Evolutionary conservation across 2,329 filamentous ascomycete species (phyloP).

Genomic region (Colletotrichum spaethianum): DNA sequence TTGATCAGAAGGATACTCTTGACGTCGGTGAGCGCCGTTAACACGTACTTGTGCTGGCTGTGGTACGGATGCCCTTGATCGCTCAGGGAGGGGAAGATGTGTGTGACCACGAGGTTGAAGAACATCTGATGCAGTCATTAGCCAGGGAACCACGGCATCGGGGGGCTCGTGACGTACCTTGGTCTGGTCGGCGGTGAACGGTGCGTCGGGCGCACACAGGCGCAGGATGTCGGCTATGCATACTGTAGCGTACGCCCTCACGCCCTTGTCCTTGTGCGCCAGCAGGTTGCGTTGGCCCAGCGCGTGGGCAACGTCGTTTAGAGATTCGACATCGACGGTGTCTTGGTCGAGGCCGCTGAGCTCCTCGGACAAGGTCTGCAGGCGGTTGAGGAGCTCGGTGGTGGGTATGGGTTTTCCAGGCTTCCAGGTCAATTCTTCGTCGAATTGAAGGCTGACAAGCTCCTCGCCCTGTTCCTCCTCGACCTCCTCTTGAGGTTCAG

Average conservation of each 20-base stretch:
- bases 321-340: constrained; percentile 84
- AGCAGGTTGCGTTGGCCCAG: constrained; percentile 86
- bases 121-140: constrained; percentile 77
- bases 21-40: constrained; percentile 89
- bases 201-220: constrained; percentile 94
- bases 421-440: constrained; percentile 90
- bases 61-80: constrained; percentile 93
- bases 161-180: constrained; percentile 73
- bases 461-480: constrained; percentile 42
- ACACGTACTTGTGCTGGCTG: constrained; percentile 90
- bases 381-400: constrained; percentile 83
- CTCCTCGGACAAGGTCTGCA: constrained; percentile 87
- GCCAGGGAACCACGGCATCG: background rate
- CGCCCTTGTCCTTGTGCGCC: constrained; percentile 92
- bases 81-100: constrained; percentile 86
- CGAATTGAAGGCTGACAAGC: constrained; percentile 76
- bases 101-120: constrained; percentile 88
- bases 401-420: constrained; percentile 91
- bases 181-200: constrained; percentile 89
- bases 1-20: constrained; percentile 95
- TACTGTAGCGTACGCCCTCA: constrained; percentile 89
- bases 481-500: constrained; percentile 39
- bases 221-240: constrained; percentile 95
- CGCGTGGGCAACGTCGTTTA: constrained; percentile 87
- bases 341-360: constrained; percentile 90